Evolutionary conservation across 1,284 basidiomycete genomes (phyloP).

Genomic region (Trichosporon sp.): DNA sequence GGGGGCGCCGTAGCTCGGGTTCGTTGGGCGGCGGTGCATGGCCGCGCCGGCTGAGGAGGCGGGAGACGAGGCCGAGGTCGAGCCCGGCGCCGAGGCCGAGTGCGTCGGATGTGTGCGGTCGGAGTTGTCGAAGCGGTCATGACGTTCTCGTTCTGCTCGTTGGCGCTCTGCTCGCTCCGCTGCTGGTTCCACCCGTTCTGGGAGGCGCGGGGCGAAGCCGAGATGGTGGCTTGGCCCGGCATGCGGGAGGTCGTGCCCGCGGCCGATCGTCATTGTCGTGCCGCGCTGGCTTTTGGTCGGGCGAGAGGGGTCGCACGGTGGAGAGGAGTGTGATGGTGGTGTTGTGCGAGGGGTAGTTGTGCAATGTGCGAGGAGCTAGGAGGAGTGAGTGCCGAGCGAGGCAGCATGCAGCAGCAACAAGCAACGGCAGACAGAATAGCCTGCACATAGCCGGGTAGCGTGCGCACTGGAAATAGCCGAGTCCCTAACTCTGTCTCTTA

Average conservation of each 20-base stretch:
- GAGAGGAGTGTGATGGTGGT: not conserved
- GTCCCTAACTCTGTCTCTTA: not conserved
- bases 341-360: not conserved
- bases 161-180: not conserved
- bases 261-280: slow-evolving; percentile 13
- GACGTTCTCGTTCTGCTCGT: not conserved
- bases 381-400: not conserved
- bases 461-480: slow-evolving; percentile 14
- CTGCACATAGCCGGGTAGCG: slow-evolving; percentile 17
- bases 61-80: not conserved
- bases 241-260: not conserved
- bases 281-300: not conserved
- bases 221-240: not conserved
- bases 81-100: not conserved
- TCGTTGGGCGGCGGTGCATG: slow-evolving; percentile 2
- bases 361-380: not conserved
- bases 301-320: not conserved
- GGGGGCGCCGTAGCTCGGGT: slow-evolving; percentile 10
- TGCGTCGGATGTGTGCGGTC: not conserved
- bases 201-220: not conserved
- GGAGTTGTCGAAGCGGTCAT: not conserved
- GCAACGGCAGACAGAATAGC: not conserved
- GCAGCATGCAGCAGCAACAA: not conserved
- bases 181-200: not conserved
- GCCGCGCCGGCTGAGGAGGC: not conserved